phyloP scores from a whole-genome alignment of 257 asterid species.

The Forsythia viridissima region DNA sequence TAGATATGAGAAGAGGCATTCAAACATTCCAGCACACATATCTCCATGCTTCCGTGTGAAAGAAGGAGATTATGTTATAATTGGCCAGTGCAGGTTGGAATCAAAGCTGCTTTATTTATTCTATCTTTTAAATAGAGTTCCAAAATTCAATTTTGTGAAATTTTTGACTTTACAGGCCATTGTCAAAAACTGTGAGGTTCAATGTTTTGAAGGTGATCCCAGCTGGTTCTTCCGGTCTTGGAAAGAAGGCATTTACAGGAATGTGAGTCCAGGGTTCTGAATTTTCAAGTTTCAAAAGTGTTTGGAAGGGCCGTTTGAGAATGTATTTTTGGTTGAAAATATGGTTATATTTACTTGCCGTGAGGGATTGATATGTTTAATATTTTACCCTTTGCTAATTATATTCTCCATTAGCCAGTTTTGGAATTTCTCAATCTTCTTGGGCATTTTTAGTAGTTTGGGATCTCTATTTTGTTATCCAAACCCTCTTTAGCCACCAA shows the following conservation, averaged over 20 bases:
- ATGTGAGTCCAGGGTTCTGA: constrained; percentile 40
- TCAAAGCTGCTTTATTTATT: not conserved
- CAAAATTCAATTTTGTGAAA: not conserved
- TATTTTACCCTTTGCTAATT: constrained; percentile 1
- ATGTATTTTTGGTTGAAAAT: constrained; percentile 26
- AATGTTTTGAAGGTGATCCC: constrained; percentile 81
- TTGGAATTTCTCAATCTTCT: not conserved
- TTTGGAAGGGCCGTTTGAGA: constrained; percentile 1
- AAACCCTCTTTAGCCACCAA: not conserved
- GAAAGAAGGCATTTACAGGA: constrained; percentile 86
- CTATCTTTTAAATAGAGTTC: not conserved
- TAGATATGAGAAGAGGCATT: constrained; percentile 86
- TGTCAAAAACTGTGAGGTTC: constrained; percentile 82
- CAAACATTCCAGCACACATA: constrained; percentile 77
- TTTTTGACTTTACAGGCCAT: constrained; percentile 49
- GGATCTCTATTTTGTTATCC: not conserved
- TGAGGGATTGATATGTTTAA: constrained; percentile 18
- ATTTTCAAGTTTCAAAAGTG: constrained; percentile 6
- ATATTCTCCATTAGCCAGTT: not conserved
- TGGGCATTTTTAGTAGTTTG: not conserved
- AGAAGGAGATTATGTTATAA: constrained; percentile 76
- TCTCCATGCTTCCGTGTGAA: constrained; percentile 91
- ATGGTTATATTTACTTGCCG: not conserved
- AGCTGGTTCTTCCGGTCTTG: constrained; percentile 82
- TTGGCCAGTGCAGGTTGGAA: constrained; percentile 86